Evolutionary conservation across 2,329 filamentous ascomycete genomes (phyloP), one percentile per base, ranked within the genome.

Genomic region (Penicillium polonicum): DNA sequence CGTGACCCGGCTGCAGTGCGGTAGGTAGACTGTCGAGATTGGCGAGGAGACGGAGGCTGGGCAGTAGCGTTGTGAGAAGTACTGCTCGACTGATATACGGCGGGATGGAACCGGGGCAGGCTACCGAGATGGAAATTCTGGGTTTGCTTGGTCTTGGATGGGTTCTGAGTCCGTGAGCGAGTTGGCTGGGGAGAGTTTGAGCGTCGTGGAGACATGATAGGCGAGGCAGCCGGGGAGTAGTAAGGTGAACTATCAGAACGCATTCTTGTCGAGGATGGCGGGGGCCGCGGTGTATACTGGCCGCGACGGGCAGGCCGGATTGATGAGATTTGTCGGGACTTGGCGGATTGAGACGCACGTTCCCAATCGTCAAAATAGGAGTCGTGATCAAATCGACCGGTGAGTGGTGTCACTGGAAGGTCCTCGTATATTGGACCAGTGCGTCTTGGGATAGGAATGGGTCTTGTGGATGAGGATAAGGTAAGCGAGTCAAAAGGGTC

Each of bases 71-170:
- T 64, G 51, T 68, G 65, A 10, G 66, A 59, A 48, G 55, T 65
- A 42, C 61, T 61, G 9, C 65, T 59, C 6, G 74, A 67, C 52
- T 74, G 75, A 58, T 78, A 80, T 55, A 78, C 74, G 10, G 76
- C 73, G 1, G 78, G 78, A 63, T 80, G 77, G 61, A 78, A 79
- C 29, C 77, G 73, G n/a, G 78, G 78, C 19, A 80, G 68, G 46
- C 64, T 75, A 44, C 70, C 71, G 13, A 79, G 72, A 46, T 76
- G 70, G 64, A 78, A 72, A 27, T 68, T 63, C 15, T 74, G 68
- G 15, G 68, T 65, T n/a, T 72, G 65, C 61, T 78, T 76, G 53
- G 72, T 63, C 62, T 78, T 76, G 52, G 73, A 56, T 25, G 68
- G 57, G 39, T 68, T 71, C 46, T 75, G 71, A 25, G 65, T 58